phyloP scores from a whole-genome alignment of 352 stramenopile genomes.

The Phytophthora ramorum region DNA sequence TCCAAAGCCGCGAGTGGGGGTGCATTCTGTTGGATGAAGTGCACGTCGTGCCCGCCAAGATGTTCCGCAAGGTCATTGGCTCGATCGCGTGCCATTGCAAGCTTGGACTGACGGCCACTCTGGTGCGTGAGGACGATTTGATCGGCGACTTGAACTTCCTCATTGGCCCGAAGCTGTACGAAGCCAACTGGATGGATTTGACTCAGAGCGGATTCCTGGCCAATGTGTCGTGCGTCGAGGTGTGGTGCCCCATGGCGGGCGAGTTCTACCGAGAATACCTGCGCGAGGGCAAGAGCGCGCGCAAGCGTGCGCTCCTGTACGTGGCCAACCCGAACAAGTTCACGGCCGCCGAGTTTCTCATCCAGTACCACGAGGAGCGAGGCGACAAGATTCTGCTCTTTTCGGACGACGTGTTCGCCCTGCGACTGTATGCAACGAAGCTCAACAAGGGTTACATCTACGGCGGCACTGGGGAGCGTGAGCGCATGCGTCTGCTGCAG shows the following conservation, averaged over 20 bases:
- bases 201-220: conserved; percentile 97
- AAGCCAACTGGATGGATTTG: conserved; percentile 99
- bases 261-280: conserved; percentile 96
- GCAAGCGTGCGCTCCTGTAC: conserved; percentile 96
- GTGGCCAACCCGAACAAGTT: conserved; percentile 99
- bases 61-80: conserved; percentile 97
- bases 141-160: conserved; percentile 99
- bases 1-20: conserved; percentile 98
- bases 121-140: conserved; percentile 99
- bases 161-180: conserved; percentile 97
- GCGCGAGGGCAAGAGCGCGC: conserved; percentile 87
- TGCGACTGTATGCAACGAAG: conserved; percentile 95
- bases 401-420: conserved; percentile 98
- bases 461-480: conserved; percentile 94
- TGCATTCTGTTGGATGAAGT: conserved; percentile 97
- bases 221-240: conserved; percentile 98
- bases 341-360: conserved; percentile 95
- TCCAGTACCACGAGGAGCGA: conserved; percentile 97
- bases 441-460: conserved; percentile 96
- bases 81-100: conserved; percentile 97
- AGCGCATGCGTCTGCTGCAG: conserved; percentile 88
- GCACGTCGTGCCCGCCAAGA: conserved; percentile 98
- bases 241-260: conserved; percentile 99
- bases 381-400: conserved; percentile 99
- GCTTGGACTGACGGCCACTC: conserved; percentile 98